Base-by-base conservation (phyloP, 2,329 filamentous ascomycete genomes). In the Ascosphaera pollenicola region DNA sequence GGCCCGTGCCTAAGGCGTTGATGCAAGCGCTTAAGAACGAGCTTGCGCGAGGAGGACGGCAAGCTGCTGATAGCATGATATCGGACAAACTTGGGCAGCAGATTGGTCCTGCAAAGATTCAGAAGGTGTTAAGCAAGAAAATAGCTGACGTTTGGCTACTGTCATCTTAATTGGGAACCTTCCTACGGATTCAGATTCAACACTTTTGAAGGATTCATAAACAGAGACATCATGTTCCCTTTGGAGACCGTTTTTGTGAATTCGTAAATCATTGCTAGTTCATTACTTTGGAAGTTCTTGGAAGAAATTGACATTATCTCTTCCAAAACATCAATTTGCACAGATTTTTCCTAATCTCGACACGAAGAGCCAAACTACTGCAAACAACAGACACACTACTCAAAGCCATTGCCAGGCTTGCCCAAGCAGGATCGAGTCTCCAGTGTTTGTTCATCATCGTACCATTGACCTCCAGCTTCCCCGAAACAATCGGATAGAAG, bases 371-470 rank as follows among this genome's bases (percentile, higher is more conserved):
- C 50, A 93, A 58, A 60, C 79, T 87, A 54, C 83, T 92, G 51
- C 72, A 60, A 38, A 94, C 78, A 36, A 95, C 85, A 51, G 80
- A 89, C 47, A 94, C 75, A 55, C 79, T 87, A 57, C 84, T 93
- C 55, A 85, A 57, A 18, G 87, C 87, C 87, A 94, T 95, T 1
- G 85, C 85, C 53, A 93, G 58, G 46, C 75, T 78, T 3, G 85
- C 87, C 85, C 85, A 94, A 4, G 65, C 63, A 1, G 64, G 64
- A 45, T 60, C 61, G 7, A 67, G 43, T 26, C 62, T 51, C 59
- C 61, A 65, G 38, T 61, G 59, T 8, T 50, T 50, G 43, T 54
- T 44, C 24, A 55, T 53, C 42, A 43, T 48, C 35, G 49, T 48
- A 17, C 49, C 54, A 45, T 55, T 52, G 45, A 51, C 48, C 47